Base-by-base conservation (phyloP, 495 filamentous ascomycete species). In the Trypethelium eluteriae region DNA sequence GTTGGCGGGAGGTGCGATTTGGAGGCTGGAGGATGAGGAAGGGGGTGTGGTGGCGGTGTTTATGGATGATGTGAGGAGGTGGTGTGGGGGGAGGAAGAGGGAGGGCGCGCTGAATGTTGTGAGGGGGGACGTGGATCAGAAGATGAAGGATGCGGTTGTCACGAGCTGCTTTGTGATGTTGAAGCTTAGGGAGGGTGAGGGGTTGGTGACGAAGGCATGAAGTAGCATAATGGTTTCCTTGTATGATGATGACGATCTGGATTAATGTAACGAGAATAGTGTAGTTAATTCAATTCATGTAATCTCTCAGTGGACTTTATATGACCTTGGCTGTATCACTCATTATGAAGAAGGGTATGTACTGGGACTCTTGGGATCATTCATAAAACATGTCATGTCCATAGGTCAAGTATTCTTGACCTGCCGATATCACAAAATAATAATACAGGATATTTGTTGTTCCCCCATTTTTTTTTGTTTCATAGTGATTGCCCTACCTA, bases 81-180 rank as follows among this genome's bases (percentile, higher is more conserved):
- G 36, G 11, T 14, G 49, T 16, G n/a, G 49, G n/a, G 49, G 49
- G 0, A 53, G 18, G 49, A 14, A n/a, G 49, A 53, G 49, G 49
- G 49, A 53, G 49, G 49, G 49, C 5, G n/a, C 1, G 49, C 18
- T 53, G 49, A 53, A 53, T 25, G 11, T 53, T 9, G n/a, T 53
- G 49, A 11, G 5, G 49, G 49, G 49, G 5, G 49, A 1, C 5
- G 5, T 2, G 49, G 18, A 18, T 53, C 12, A 53, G n/a, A 53
- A 2, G n/a, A 53, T 53, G 49, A 53, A n/a, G 49, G 49, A 53
- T 53, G 49, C 49, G 49, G 49, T 53, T 53, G 49, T 53, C 11
- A 53, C 49, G 49, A 53, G 49, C n/a, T 53, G 49, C 16, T 53
- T 53, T 53, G 49, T 53, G 49, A n/a, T 53, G 49, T 9, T 53